Base-by-base conservation (phyloP, 1,139 yeast genomes). In the Scheffersomyces titani region DNA sequence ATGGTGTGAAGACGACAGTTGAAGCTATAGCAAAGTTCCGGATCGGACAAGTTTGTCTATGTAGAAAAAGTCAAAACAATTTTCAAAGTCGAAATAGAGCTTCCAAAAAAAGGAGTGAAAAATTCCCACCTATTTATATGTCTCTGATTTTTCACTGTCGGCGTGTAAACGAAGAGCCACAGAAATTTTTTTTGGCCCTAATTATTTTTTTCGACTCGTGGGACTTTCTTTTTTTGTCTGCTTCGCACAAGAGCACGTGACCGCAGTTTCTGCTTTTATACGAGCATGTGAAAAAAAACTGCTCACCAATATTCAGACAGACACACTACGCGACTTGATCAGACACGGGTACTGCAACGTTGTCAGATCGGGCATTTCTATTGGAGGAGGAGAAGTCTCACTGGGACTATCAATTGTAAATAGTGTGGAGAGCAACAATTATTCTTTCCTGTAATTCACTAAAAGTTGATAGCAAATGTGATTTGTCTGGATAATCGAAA, bases 81-180 rank as follows among this genome's bases (percentile, higher is more conserved):
- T 30, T 30, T 30, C 40, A 30, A 30, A 3, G 13, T 13, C 40
- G 13, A 30, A 30, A 30, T 30, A 30, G 16, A 30, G 40, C 13
- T 30, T 11, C 40, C 3, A 30, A 30, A 30, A 30, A 30, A 30
- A 30, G 22, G 22, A 46, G 49, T 46, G 49, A 46, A 46, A 46
- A 19, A n/a, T 46, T 46, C 22, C 18, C 49, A 20, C 22, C 22
- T 46, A 46, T 46, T 19, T 46, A 46, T 22, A 46, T 46, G 20
- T 46, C 22, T 46, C 9, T 4, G 40, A 30, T 46, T 22, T 19
- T 20, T 19, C 19, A 46, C 49, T 46, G 49, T 19, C 24, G 24
- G 20, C 49, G 49, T 46, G 20, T 46, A 46, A 46, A 46, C 49
- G 49, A 46, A 46, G 49, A 46, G 49, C 49, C 49, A 46, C 49